Evolutionary conservation across 1,139 yeast species (phyloP), one percentile per base, ranked within the genome.

Genomic region (Meyerozyma carpophila): DNA sequence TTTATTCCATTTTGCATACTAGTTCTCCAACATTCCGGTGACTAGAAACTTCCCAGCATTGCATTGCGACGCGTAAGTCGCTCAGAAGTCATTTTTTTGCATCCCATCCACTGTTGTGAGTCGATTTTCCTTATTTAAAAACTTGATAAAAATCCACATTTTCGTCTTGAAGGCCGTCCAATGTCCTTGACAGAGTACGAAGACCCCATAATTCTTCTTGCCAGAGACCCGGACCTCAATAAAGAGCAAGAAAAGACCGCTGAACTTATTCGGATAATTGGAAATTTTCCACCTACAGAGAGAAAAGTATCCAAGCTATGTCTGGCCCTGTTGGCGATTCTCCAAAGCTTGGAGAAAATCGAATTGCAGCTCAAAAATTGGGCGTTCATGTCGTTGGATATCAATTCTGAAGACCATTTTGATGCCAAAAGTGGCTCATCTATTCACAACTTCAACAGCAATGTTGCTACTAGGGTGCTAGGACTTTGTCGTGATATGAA

Each of bases 311-410:
- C 76, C 45, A 70, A 74, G 46, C 63, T 77, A 53, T 79, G 84
- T 54, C 75, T 67, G 47, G 63, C 73, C 20, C 63, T 75, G n/a
- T 63, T 77, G 43, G 68, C 70, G 37, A 69, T 77, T 5, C 59
- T 78, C 31, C 72, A 78, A 48, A 72, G 76, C 31, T 59, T 79
- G 41, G 84, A 79, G 54, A 71, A 72, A 49, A 64, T 76, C 21
- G 76, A 74, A 48, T 56, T 74, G 36, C 68, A 66, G 36, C 63
- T 76, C 44, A 70, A 75, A 47, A 74, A 75, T 49, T 79, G 84
- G 84, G 81, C 78, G 42, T 77, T 78, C 48, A 61, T 75, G 41
- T 75, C 82, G n/a, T 57, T 79, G 34, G 82, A 78, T 50, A 70
- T 72, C 47, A 75, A 75, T 50, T 66, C 78, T 24, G 67, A 64